Evolutionary conservation across 148 eudicot species (phyloP), one percentile per base, ranked within the genome.

Genomic region (Dysphania ambrosioides): DNA sequence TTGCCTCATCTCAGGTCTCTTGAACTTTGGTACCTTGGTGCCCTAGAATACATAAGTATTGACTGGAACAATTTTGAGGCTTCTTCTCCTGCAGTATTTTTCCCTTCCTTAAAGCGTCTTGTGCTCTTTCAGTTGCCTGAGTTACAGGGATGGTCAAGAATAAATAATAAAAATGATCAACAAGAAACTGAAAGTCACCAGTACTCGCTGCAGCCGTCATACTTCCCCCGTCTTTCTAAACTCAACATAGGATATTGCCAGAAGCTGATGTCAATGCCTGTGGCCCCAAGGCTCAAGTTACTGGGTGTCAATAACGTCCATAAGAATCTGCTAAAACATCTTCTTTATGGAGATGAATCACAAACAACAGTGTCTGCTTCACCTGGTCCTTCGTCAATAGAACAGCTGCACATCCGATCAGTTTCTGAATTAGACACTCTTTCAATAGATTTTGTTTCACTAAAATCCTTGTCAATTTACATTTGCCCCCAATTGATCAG

Each of bases 1-100:
- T 34, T 68, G 8, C 71, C 71, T 41, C 55, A 41, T 26, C 71
- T 68, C 55, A 68, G 21, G 71, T 23, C 51, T 68, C 71, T 68
- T 68, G 30, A 40, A 5, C 71, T 68, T 5, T 40, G 71, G 53
- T 6, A 68, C 36, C 71, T 41, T 2, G 23, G 2, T 6, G 34
- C 55, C 18, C 21, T 69, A 19, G 59, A 69, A 26, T 69, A 49
- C 38, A 16, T 69, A 41, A 47, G 44, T 30, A 41, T 13, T 24
- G 35, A 35, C 2, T 32, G 21, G n/a, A 16, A 11, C 12, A 9
- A 5, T 49, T 13, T 15, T 69, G 72, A 19, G 35, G 24, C 7
- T 58, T 27, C 70, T 40, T 11, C 70, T 47, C 1, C 23, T 7
- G 24, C 36, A 49, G 19, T 35, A 44, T 69, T 24, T 38, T 69